phyloP scores from a whole-genome alignment of 2,329 filamentous ascomycete species.

The Trichoderma citrinoviride region DNA sequence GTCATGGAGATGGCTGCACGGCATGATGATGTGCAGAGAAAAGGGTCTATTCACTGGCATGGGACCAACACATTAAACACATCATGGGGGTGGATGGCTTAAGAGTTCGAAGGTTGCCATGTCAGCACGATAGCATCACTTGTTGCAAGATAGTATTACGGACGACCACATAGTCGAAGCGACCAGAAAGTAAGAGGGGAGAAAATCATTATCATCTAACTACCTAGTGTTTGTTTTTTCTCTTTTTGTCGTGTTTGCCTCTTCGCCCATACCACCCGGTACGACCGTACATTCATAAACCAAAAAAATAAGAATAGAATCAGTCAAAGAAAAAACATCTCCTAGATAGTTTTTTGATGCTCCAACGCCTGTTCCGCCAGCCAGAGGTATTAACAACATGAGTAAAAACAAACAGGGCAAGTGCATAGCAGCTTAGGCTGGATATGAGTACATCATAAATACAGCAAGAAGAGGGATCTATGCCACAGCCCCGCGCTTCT shows the following conservation, averaged over 20 bases:
- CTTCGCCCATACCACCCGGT: conserved; percentile 45
- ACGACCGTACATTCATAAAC: conserved; percentile 48
- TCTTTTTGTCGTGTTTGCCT: conserved; percentile 21
- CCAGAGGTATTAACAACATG: conserved; percentile 47
- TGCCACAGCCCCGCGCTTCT: conserved; percentile 37
- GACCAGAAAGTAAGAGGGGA: conserved; percentile 48
- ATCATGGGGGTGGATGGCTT: conserved; percentile 26
- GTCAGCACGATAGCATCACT: not conserved
- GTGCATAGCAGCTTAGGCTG: conserved; percentile 37
- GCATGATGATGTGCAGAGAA: not conserved
- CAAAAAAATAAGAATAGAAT: conserved; percentile 24
- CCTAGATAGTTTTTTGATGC: conserved; percentile 48
- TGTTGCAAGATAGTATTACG: no score
- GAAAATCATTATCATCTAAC: conserved; percentile 55
- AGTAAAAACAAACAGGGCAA: conserved; percentile 37
- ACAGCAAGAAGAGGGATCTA: conserved; percentile 37
- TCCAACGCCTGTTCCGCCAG: conserved; percentile 51
- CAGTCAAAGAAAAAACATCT: conserved; percentile 30
- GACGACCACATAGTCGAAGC: not conserved
- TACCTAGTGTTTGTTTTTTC: conserved; percentile 38
- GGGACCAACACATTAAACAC: conserved; percentile 25
- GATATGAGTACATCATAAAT: conserved; percentile 55
- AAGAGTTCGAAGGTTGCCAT: not conserved
- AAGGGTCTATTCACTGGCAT: conserved; percentile 17
- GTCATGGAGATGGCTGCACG: not conserved